Percentiles rank a stretch among this genome's conserved stretches.
phyloP scores from a whole-genome alignment of 768 basidiomycete species.

The Collybia mongolica region DNA sequence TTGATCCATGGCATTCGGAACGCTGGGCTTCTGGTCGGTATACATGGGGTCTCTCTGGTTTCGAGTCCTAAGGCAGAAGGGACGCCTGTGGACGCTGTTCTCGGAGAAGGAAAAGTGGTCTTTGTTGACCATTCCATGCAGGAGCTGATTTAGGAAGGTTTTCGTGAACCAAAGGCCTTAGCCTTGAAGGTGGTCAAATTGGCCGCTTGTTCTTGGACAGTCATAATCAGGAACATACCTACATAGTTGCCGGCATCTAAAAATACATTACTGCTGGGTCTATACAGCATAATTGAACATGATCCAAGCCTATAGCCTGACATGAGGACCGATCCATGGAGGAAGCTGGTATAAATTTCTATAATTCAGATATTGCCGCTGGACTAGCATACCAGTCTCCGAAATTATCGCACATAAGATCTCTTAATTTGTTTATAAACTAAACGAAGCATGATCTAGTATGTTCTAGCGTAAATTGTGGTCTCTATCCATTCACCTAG shows the following conservation, averaged over 20 bases:
- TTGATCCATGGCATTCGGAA: slow-evolving; percentile 87
- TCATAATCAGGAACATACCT: background rate
- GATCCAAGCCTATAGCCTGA: too few species aligned
- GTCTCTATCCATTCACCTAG: too few species aligned
- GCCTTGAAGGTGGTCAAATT: background rate
- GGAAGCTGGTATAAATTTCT: too few species aligned
- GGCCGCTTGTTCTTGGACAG: slow-evolving; percentile 1
- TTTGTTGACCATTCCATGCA: slow-evolving; percentile 64
- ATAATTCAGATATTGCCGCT: too few species aligned
- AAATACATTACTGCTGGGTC: slow-evolving; percentile 8
- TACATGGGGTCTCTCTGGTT: slow-evolving; percentile 62
- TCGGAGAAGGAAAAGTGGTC: slow-evolving; percentile 61
- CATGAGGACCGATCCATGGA: too few species aligned
- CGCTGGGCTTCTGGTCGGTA: slow-evolving; percentile 83
- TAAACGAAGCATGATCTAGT: too few species aligned
- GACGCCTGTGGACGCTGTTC: slow-evolving; percentile 63
- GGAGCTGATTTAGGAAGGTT: slow-evolving; percentile 33
- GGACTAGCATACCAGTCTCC: too few species aligned
- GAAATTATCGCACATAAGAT: too few species aligned
- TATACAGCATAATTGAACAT: too few species aligned
- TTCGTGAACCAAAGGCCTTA: background rate
- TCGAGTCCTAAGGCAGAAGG: slow-evolving; percentile 38
- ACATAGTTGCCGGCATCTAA: background rate
- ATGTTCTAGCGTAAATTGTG: too few species aligned
- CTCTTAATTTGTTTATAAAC: too few species aligned